These are phyloP conservation scores for Phytophthora foliorum DNA, from an alignment of 352 stramenopile genomes.

Conservation along the genomic window DNA sequence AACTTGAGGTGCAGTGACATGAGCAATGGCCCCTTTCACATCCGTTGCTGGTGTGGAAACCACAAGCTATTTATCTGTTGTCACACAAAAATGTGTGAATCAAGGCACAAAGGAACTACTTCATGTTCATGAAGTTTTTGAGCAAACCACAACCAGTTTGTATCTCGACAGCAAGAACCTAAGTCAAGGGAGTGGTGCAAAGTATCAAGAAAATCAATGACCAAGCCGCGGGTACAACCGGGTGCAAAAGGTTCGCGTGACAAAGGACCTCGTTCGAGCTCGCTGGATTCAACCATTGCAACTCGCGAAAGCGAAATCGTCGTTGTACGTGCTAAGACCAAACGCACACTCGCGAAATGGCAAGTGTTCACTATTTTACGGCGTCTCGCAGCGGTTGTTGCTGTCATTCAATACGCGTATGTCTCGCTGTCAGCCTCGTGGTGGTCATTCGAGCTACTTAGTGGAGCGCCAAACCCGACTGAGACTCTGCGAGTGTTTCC, in stretches of 20 bases:
- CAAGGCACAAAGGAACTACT: background rate
- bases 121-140: background rate
- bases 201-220: background rate
- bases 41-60: too few species aligned
- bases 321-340: constrained; percentile 7
- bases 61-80: background rate
- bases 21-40: too few species aligned
- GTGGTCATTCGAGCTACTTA: constrained; percentile 31
- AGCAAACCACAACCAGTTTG: background rate
- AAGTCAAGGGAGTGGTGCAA: background rate
- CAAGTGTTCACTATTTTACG: constrained; percentile 34
- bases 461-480: constrained; percentile 20
- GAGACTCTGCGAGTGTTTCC: constrained; percentile 19
- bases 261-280: constrained; percentile 1
- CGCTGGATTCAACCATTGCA: constrained; percentile 3
- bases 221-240: background rate
- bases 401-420: constrained; percentile 36
- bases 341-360: background rate
- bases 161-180: constrained; percentile 3
- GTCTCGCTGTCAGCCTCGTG: constrained; percentile 37
- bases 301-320: constrained; percentile 11
- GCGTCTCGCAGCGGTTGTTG: constrained; percentile 35
- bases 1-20: background rate
- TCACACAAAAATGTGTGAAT: background rate
- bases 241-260: background rate